phyloP scores from a whole-genome alignment of 208 protist species.

The Trypanosoma boissoni region DNA sequence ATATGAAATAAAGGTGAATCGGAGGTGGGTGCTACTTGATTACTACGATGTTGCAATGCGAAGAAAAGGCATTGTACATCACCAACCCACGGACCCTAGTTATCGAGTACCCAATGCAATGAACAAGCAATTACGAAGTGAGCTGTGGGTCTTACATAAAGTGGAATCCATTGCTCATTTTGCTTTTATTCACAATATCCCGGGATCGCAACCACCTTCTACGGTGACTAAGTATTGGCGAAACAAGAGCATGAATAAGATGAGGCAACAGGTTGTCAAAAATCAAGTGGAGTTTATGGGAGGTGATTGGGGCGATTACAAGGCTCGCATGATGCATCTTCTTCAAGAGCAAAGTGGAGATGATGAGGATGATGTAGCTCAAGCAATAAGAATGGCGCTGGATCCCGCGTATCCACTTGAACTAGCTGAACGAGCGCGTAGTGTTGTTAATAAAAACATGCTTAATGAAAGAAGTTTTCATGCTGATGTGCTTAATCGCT shows the following conservation, averaged over 20 bases:
- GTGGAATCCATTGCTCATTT: constrained; percentile 70
- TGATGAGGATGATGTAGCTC: constrained; percentile 80
- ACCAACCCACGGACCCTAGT: constrained; percentile 16
- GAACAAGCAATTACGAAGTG: constrained; percentile 61
- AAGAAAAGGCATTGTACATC: constrained; percentile 26
- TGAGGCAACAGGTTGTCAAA: constrained; percentile 22
- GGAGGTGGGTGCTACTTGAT: constrained; percentile 87
- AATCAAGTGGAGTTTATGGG: constrained; percentile 75
- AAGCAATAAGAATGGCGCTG: constrained; percentile 75
- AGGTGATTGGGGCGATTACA: constrained; percentile 83
- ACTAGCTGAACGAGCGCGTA: constrained; percentile 49
- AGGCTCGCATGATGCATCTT: constrained; percentile 63
- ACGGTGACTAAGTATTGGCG: constrained; percentile 31
- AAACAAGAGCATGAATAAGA: constrained; percentile 27
- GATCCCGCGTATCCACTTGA: constrained; percentile 75
- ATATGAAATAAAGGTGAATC: constrained; percentile 86
- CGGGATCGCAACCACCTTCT: constrained; percentile 65
- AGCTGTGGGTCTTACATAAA: constrained; percentile 87
- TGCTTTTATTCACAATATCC: constrained; percentile 83
- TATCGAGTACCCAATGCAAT: constrained; percentile 23
- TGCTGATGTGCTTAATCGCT: constrained; percentile 35
- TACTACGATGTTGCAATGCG: constrained; percentile 84
- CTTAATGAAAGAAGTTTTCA: constrained; percentile 57
- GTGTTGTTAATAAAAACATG: constrained; percentile 35
- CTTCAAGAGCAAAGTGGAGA: constrained; percentile 72